phyloP scores from a whole-genome alignment of 1,284 basidiomycete genomes.

The Trichosporon coremiiforme region DNA sequence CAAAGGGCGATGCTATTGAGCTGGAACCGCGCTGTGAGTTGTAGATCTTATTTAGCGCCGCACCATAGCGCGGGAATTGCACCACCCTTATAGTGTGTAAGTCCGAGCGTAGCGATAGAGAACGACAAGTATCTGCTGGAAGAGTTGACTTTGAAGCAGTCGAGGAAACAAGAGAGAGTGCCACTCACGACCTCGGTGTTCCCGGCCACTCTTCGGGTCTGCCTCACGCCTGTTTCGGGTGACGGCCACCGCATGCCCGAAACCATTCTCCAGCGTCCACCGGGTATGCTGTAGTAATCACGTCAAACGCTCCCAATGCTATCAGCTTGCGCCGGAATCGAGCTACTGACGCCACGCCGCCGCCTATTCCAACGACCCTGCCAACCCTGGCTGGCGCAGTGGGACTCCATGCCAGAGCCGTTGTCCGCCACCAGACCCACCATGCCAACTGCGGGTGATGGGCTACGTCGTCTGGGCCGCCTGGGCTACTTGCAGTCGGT shows the following conservation, averaged over 20 bases:
- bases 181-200: not conserved
- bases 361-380: not conserved
- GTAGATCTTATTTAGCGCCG: too few relatives aligned
- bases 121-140: not conserved
- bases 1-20: too few relatives aligned
- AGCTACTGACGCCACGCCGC: not conserved
- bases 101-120: too few relatives aligned
- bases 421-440: not conserved
- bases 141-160: not conserved
- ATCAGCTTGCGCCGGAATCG: not conserved
- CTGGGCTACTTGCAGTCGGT: not conserved
- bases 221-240: not conserved
- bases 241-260: not conserved
- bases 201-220: not conserved
- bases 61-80: too few relatives aligned
- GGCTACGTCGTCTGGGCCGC: not conserved
- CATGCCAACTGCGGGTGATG: too few relatives aligned
- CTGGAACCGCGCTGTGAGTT: too few relatives aligned
- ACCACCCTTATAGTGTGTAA: too few relatives aligned
- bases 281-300: too few relatives aligned
- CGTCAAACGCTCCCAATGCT: too few relatives aligned
- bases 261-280: not conserved
- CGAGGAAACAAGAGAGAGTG: not conserved
- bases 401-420: not conserved
- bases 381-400: not conserved